Conservation (phyloP, 2,329 filamentous ascomycete species). For the Conoideocrella luteorostrata region DNA sequence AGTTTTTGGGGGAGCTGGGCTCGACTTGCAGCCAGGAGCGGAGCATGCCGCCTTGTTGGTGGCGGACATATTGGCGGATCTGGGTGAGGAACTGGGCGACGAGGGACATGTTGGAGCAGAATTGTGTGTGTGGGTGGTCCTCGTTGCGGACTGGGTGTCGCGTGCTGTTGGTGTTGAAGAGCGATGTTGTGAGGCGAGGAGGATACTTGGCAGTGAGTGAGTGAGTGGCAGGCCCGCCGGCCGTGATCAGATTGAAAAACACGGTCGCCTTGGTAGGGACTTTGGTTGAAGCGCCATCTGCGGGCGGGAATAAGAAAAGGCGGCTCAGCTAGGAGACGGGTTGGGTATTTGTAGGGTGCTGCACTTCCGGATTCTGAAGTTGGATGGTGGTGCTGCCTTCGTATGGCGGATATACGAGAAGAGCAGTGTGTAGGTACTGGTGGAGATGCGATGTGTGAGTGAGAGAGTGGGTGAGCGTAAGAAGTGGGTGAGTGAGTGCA, state of each 20-base stretch:
- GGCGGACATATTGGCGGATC: constrained; percentile 50
- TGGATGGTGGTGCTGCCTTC: too few species aligned
- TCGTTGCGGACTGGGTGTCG: constrained; percentile 7
- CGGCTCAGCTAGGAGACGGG: too few species aligned
- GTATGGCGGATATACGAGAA: background rate
- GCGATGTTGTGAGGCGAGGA: too few species aligned
- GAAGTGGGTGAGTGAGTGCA: background rate
- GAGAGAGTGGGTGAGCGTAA: constrained; percentile 9
- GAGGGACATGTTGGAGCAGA: constrained; percentile 53
- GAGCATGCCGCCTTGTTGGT: constrained; percentile 58
- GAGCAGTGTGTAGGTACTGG: background rate
- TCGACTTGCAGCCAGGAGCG: constrained; percentile 69
- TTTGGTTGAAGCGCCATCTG: too few species aligned
- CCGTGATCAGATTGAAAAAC: too few species aligned
- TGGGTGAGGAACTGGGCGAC: constrained; percentile 62
- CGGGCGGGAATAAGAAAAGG: too few species aligned
- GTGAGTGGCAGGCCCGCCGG: background rate
- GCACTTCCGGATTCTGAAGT: too few species aligned
- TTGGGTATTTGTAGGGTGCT: too few species aligned
- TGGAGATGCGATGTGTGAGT: constrained; percentile 3
- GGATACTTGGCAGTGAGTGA: background rate
- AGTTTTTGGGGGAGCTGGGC: constrained; percentile 60
- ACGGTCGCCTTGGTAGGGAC: too few species aligned
- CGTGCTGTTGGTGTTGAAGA: background rate
- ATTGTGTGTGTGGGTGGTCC: too few species aligned